Evolutionary conservation across 768 basidiomycete species (phyloP).

Genomic region (Punctularia strigosozonata): DNA sequence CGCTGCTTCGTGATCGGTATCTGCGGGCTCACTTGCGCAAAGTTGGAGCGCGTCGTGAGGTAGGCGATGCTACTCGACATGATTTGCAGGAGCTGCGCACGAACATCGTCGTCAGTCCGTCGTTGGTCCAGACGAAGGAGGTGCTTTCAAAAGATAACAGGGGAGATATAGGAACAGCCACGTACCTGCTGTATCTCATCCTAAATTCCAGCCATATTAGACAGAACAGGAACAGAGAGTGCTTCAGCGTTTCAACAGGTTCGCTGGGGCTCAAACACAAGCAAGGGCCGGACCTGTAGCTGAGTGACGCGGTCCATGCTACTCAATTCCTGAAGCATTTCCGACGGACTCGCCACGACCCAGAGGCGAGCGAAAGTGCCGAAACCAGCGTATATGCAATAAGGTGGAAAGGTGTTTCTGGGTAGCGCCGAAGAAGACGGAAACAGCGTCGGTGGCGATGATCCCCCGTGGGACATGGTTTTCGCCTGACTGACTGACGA

Average conservation of each 20-base stretch:
- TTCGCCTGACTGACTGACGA: too few species aligned
- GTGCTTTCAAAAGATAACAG: too few species aligned
- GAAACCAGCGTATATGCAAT: not conserved
- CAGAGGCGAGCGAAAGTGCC: not conserved
- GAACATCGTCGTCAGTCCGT: not conserved
- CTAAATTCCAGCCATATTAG: too few species aligned
- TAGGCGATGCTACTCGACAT: conserved; percentile 79
- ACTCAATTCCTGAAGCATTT: conserved; percentile 84
- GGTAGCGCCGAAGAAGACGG: too few species aligned
- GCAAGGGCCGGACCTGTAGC: too few species aligned
- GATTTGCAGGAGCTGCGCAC: conserved; percentile 63
- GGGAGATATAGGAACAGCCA: not conserved
- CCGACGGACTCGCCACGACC: conserved; percentile 1
- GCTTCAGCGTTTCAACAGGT: too few species aligned
- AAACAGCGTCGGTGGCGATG: too few species aligned
- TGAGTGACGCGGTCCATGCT: conserved; percentile 96
- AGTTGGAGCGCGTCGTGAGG: conserved; percentile 33
- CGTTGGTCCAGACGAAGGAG: too few species aligned
- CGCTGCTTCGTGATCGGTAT: conserved; percentile 80
- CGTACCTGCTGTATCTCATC: conserved; percentile 84
- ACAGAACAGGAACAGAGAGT: too few species aligned
- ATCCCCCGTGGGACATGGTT: too few species aligned
- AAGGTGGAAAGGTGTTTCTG: not conserved
- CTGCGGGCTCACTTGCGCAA: conserved; percentile 41
- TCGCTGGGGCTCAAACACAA: too few species aligned